These are phyloP conservation scores for Leccinum glutinopallens DNA, from an alignment of 1,284 basidiomycete species.

Conservation along the genomic window DNA sequence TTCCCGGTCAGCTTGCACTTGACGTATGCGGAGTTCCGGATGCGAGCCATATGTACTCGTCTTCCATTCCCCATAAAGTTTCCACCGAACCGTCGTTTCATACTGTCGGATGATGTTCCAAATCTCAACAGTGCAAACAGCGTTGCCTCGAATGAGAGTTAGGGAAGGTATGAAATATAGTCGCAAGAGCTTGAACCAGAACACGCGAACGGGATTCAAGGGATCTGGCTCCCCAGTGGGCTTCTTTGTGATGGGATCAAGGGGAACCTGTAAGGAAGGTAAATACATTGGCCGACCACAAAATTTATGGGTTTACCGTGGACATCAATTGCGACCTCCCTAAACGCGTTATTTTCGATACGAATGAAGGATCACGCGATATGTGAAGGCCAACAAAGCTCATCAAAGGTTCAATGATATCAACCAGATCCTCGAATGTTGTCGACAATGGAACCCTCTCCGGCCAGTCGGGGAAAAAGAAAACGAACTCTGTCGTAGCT, in stretches of 20 bases:
- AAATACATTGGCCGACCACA: conserved; percentile 22
- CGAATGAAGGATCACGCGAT: conserved; percentile 66
- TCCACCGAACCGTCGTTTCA: conserved; percentile 81
- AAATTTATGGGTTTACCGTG: conserved; percentile 43
- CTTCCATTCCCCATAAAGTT: conserved; percentile 96
- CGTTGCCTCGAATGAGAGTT: conserved; percentile 83
- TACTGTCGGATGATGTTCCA: conserved; percentile 85
- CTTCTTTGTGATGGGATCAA: conserved; percentile 59
- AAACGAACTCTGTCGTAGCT: conserved; percentile 71
- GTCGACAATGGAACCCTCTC: conserved; percentile 70
- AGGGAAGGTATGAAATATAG: conserved; percentile 86
- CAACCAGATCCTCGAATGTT: conserved; percentile 66
- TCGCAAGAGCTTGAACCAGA: conserved; percentile 86
- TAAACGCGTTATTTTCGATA: conserved; percentile 63
- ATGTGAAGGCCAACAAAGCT: conserved; percentile 76
- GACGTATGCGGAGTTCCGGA: conserved; percentile 72
- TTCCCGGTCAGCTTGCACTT: conserved; percentile 74
- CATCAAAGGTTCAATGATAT: conserved; percentile 77
- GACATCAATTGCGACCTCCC: conserved; percentile 51
- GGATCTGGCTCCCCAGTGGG: conserved; percentile 52
- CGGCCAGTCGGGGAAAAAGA: conserved; percentile 88
- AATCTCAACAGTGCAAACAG: conserved; percentile 83
- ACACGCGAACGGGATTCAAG: conserved; percentile 56
- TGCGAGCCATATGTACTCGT: conserved; percentile 68
- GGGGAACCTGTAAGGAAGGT: conserved; percentile 41